A percentile compares a stretch with the other conserved stretches of the same genome.
Evolutionary conservation across 2,329 filamentous ascomycete genomes (phyloP).

Genomic region (Nannizzia gypsea): DNA sequence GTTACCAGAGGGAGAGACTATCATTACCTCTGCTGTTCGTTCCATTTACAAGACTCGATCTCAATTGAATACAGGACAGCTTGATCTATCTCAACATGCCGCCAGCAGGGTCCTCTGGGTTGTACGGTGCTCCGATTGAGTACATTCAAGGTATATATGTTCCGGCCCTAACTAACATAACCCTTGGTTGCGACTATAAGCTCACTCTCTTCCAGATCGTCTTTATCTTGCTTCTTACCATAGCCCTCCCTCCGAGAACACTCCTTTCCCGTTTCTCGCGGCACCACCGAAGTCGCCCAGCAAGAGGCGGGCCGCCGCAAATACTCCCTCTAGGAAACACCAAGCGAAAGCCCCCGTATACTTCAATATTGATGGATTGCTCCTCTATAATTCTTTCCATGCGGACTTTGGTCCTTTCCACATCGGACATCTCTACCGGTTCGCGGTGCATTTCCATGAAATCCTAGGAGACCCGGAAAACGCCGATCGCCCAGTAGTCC

Average conservation of each 20-base stretch:
- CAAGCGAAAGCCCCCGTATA: slow-evolving; percentile 55
- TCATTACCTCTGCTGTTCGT: background rate
- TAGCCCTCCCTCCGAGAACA: slow-evolving; percentile 65
- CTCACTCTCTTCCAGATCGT: slow-evolving; percentile 46
- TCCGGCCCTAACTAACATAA: too few relatives aligned
- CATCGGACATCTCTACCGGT: slow-evolving; percentile 93
- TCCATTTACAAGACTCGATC: background rate
- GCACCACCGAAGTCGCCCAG: slow-evolving; percentile 52
- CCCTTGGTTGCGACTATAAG: background rate
- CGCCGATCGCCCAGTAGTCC: slow-evolving; percentile 79
- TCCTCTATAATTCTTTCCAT: slow-evolving; percentile 97
- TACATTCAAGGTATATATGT: slow-evolving; percentile 75
- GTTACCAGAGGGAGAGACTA: background rate
- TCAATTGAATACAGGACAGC: background rate
- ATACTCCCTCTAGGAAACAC: slow-evolving; percentile 39
- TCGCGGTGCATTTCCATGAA: slow-evolving; percentile 90
- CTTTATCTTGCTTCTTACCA: slow-evolving; percentile 90
- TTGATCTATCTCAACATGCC: slow-evolving; percentile 30
- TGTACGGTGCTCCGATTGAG: slow-evolving; percentile 82
- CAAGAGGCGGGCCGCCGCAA: slow-evolving; percentile 56
- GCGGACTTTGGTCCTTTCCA: slow-evolving; percentile 96
- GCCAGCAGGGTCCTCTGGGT: slow-evolving; percentile 42
- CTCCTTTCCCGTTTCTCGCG: slow-evolving; percentile 70
- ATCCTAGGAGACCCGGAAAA: slow-evolving; percentile 86
- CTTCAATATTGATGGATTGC: slow-evolving; percentile 84